Evolutionary conservation across 1,284 basidiomycete genomes (phyloP), one percentile per base, ranked within the genome.

Genomic region (Irpex sp.): DNA sequence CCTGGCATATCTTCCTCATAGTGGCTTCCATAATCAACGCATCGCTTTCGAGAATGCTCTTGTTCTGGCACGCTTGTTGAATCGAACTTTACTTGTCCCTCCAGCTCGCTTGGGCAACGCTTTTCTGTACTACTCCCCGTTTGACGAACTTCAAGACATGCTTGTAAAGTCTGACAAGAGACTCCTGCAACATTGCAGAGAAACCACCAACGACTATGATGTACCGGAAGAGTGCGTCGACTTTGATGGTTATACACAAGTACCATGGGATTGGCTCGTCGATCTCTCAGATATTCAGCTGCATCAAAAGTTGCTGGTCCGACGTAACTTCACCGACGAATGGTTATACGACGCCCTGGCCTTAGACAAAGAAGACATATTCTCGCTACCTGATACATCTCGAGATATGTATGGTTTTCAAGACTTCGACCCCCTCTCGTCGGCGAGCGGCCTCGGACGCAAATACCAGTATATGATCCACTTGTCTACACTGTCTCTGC

Each of bases 31-130:
- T 74, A 94, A 93, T 72, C 91, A 94, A 75, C 86, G 91, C 43
- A 92, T 94, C 65, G 87, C 89, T 31, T 80, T 94, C 64, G 89
- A 93, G 73, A 94, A 94, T 68, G 90, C 90, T 9, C 80, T 93
- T 36, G 79, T 87, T 11, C 80, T 93, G 59, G 81, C 91, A 6
- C 78, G 76, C 65, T 72, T 90, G 35, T 80, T 92, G 60, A 88
- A 90, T 73, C 88, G 90, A 61, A 93, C 89, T 8, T 78, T 93
- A 43, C 80, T 93, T 64, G 75, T 92, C 36, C 90, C 92, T 19
- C 87, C 88, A 9, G 78, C 88, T 26, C 84, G 87, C 59, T 81
- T 93, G 4, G 89, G 90, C 37, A 73, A 68, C 57, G 83, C 79
- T 68, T 82, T 88, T 2, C 77, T 92, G 37, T 83, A 80, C 47